Evolutionary conservation across 164 flowering plant genomes (phyloP).

Genomic region (Kingdonia uniflora): DNA sequence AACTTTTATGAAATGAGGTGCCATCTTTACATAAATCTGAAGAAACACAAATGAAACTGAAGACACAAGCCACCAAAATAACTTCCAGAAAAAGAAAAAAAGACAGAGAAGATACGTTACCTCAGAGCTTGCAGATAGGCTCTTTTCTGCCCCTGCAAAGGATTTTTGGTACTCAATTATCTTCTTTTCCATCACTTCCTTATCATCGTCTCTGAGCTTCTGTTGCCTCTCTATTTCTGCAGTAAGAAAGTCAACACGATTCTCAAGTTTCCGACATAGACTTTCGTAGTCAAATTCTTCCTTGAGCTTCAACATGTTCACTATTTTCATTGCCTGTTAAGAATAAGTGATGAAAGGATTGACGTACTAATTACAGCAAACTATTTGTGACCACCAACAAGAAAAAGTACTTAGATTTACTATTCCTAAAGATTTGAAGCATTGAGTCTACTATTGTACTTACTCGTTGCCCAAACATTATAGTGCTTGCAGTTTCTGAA

Average conservation of each 20-base stretch:
- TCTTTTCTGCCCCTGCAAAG: constrained; percentile 42
- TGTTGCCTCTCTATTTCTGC: constrained; percentile 66
- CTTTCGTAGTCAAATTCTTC: constrained; percentile 93
- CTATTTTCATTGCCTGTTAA: constrained; percentile 82
- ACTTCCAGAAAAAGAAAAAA: neutral
- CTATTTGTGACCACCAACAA: too few species aligned
- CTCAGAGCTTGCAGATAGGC: constrained; percentile 54
- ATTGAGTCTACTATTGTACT: constrained; percentile 8
- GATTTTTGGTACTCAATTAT: constrained; percentile 38
- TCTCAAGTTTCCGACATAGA: constrained; percentile 71
- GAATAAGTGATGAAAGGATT: neutral
- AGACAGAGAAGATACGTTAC: constrained; percentile 20
- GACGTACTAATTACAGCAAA: too few species aligned
- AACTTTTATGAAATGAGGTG: too few species aligned
- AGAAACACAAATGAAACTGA: constrained; percentile 4
- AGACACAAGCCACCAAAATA: neutral
- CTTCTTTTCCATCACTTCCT: constrained; percentile 33
- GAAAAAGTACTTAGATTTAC: too few species aligned
- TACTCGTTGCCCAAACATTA: constrained; percentile 95
- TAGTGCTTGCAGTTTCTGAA: constrained; percentile 84
- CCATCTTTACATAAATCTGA: too few species aligned
- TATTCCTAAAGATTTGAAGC: too few species aligned
- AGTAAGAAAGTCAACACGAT: constrained; percentile 60
- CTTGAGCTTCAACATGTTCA: constrained; percentile 67
- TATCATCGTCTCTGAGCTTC: constrained; percentile 45